Base-by-base conservation (phyloP, 1,284 basidiomycete genomes). In the Boletus calvinii region DNA sequence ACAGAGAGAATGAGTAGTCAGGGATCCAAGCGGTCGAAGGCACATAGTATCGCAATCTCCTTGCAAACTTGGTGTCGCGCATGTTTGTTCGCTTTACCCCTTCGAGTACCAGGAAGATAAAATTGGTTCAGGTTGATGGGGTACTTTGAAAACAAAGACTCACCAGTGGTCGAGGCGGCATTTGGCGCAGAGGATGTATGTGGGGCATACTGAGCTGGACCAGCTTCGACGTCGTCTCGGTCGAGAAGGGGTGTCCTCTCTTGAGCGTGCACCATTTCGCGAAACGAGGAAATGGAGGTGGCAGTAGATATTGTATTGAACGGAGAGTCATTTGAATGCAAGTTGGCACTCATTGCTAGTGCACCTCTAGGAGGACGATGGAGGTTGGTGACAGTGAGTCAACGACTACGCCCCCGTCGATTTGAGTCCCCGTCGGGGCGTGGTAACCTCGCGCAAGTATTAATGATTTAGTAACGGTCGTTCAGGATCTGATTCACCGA, bases 21-120 rank as follows among this genome's bases (percentile, higher is more conserved):
- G 93, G 93, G 53, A 96, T 84, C 94, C 94, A 97, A 32, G 76
- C 73, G 10, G 77, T 79, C 1, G 84, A 84, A 2, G 87, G 87
- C 44, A 90, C 74, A 57, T 90, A 90, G 62, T 90, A 90, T 59
- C 76, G 77, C 31, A 77, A 58, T 59, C 64, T 72, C 34, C 58
- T 62, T 26, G 52, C 64, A 5, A 71, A 66, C 47, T 59, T 70
- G 48, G 65, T 63, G 53, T 65, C 54, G n/a, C 58, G 55, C 22
- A 58, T 63, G 10, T 46, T 57, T 4, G 48, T 43, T 41, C 56
- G 55, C 43, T 58, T 63, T n/a, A n/a, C 32, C 1, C 57, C 55
- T 15, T 64, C 51, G 26, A 57, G 37, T 3, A 36, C 66, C 57
- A 17, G 15, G 11, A 13, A 31, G 22, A 36, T 7, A 26, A n/a